phyloP scores from a whole-genome alignment of 148 eudicot species.

The Polygonum aviculare region DNA sequence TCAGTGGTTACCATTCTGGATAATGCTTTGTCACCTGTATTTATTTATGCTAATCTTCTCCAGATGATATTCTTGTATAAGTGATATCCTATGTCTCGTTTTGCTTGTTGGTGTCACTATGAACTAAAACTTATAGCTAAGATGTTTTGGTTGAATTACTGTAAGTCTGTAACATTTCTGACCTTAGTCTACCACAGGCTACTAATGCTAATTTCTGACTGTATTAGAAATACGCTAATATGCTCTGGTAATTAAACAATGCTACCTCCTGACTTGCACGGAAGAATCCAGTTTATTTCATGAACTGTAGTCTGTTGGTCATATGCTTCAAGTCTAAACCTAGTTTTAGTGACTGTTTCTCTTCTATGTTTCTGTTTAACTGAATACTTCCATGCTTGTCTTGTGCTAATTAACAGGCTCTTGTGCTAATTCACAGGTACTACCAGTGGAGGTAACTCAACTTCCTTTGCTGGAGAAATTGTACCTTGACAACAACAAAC shows the following conservation, averaged over 20 bases:
- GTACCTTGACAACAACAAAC: conserved; percentile 80
- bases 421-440: conserved; percentile 36
- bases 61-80: background rate
- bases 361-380: background rate
- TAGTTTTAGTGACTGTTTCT: background rate
- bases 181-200: background rate
- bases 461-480: conserved; percentile 85
- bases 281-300: background rate
- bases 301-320: background rate
- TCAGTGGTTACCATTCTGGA: background rate
- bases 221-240: background rate
- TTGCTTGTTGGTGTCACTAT: background rate
- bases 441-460: conserved; percentile 82
- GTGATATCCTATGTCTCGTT: background rate
- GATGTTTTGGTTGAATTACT: background rate
- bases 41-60: background rate
- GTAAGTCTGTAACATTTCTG: background rate
- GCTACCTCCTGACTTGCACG: background rate
- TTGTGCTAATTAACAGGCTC: conserved; percentile 30
- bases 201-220: background rate
- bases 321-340: background rate
- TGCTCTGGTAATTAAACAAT: background rate
- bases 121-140: background rate
- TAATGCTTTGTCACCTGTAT: background rate
- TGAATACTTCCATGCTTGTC: background rate